Conservation (phyloP, 352 stramenopile species). For the Phytophthora tentaculata region DNA sequence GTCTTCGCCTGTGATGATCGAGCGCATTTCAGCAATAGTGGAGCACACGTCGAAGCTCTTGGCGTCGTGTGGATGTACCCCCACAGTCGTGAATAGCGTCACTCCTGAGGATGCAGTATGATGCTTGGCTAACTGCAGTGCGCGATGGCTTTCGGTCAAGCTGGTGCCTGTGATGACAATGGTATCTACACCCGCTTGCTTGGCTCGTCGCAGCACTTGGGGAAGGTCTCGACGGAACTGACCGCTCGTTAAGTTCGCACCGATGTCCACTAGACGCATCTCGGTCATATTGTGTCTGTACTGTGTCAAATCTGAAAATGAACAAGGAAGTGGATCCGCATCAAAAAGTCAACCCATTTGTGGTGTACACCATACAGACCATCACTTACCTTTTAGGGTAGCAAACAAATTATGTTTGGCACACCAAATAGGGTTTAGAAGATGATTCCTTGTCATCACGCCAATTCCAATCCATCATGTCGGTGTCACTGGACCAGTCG, state of each 20-base stretch:
- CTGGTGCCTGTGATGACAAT: constrained; percentile 91
- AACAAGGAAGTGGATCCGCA: background rate
- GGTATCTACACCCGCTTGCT: constrained; percentile 64
- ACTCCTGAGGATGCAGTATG: constrained; percentile 31
- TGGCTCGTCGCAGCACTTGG: constrained; percentile 86
- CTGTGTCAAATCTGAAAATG: constrained; percentile 16
- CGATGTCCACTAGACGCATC: constrained; percentile 62
- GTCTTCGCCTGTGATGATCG: constrained; percentile 45
- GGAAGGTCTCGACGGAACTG: constrained; percentile 87
- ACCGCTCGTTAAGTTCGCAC: constrained; percentile 68
- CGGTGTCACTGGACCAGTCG: constrained; percentile 84
- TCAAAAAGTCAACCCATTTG: constrained; percentile 19
- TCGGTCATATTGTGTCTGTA: no score
- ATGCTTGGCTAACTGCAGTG: constrained; percentile 45
- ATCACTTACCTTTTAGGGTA: constrained; percentile 20
- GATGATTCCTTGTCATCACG: background rate
- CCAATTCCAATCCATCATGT: constrained; percentile 58
- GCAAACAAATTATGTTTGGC: background rate
- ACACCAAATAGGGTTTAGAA: background rate
- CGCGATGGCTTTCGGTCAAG: constrained; percentile 43
- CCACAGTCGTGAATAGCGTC: constrained; percentile 88
- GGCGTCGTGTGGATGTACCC: constrained; percentile 94
- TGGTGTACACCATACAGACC: constrained; percentile 7
- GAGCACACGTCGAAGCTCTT: constrained; percentile 69
- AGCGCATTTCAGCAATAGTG: constrained; percentile 48